Evolutionary conservation across 2,329 filamentous ascomycete genomes (phyloP).

Genomic region (Huntiella abstrusa): DNA sequence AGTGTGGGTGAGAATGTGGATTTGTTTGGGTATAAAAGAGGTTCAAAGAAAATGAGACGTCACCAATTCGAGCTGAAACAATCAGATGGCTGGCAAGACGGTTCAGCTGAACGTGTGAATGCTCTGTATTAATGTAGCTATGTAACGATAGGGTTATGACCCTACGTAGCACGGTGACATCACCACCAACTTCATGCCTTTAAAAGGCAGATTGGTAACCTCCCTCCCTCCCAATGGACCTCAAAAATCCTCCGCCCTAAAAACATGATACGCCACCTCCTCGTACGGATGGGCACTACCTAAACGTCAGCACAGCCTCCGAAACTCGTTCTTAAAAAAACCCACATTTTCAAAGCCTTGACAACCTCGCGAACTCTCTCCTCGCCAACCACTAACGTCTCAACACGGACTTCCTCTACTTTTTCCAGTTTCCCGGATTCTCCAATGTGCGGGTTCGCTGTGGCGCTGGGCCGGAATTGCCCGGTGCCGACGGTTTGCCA

Average conservation of each 20-base stretch:
- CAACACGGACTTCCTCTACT: slow-evolving; percentile 40
- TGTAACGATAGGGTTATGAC: too few species aligned
- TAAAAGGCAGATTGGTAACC: too few species aligned
- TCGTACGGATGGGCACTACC: slow-evolving; percentile 32
- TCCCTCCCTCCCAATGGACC: too few species aligned
- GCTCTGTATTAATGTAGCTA: too few species aligned
- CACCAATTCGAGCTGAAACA: neutral
- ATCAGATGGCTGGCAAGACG: too few species aligned
- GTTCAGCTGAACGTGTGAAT: too few species aligned
- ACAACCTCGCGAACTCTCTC: slow-evolving; percentile 38
- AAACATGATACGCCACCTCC: slow-evolving; percentile 30
- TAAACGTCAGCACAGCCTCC: slow-evolving; percentile 1
- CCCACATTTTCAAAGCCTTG: slow-evolving; percentile 44
- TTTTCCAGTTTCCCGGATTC: slow-evolving; percentile 36
- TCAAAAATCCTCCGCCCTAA: slow-evolving; percentile 29
- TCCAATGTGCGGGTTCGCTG: slow-evolving; percentile 46
- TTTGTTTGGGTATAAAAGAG: neutral
- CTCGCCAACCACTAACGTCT: slow-evolving; percentile 41
- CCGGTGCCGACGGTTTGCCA: slow-evolving; percentile 35
- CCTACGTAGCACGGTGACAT: too few species aligned
- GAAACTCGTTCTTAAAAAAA: slow-evolving; percentile 11
- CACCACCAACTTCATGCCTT: too few species aligned
- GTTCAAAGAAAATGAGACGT: neutral
- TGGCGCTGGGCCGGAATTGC: slow-evolving; percentile 44
- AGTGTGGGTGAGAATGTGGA: neutral